Evolutionary conservation across 2,329 filamentous ascomycete genomes (phyloP), one percentile per base, ranked within the genome.

Genomic region (Ophiobolus disseminans): DNA sequence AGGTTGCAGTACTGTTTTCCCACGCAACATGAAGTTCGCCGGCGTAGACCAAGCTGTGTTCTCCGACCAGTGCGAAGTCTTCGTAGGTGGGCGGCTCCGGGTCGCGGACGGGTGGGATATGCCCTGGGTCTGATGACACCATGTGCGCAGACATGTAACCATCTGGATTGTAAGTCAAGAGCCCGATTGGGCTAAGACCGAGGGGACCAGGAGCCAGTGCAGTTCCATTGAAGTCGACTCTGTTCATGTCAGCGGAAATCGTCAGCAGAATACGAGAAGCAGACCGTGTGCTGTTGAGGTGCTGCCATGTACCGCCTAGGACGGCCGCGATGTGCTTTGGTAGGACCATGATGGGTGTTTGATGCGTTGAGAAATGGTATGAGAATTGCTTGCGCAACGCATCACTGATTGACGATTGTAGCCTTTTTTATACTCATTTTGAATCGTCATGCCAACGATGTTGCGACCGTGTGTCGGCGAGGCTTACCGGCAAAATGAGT

Each of bases 81-180:
- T 28, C 40, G 25, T 60, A 43, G 6, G 47, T 55, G 9, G 34
- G 23, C 7, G 25, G 25, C 16, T 47, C 30, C 14, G 39, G 43
- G 5, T 26, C 25, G 23, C 39, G 19, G 4, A 26, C 16, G 5
- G 45, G 34, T 4, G 48, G 48, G 14, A 45, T 50, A 16, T 52
- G 22, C 3, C 43, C 38, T 6, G 53, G 43, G 21, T 42, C 30
- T 11, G 50, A 53, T 5, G 55, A 56, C 5, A 40, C 34, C 20
- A 58, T 37, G 20, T 45, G 53, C 11, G 55, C 58, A 26, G 55
- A 54, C 53, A 61, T 57, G 50, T 53, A 53, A 14, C 51, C 50
- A 5, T 20, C 9, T 1, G 45, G 6, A 19, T 50, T 23, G 48
- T 58, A 61, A 14, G 41, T 49, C 9, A 61, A 31, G 11, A 50